Evolutionary conservation across 306 rosid species (phyloP).

Genomic region (Phaseolus lunatus): DNA sequence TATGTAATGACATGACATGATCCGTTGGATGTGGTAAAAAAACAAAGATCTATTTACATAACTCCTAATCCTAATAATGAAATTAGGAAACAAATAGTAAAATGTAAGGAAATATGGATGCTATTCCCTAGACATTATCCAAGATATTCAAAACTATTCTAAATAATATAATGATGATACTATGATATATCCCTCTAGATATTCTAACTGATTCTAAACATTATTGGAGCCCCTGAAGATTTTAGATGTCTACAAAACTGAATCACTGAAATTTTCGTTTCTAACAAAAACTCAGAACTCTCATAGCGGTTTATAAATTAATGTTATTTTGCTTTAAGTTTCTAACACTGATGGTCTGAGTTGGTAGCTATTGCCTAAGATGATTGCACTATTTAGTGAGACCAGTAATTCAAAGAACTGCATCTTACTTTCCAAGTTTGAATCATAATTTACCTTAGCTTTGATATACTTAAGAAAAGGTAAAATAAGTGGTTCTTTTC

Average conservation of each 20-base stretch:
- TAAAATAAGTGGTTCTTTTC: neutral
- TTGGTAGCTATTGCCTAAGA: neutral
- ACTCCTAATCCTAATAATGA: neutral
- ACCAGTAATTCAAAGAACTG: slow-evolving; percentile 1
- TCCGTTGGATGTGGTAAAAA: neutral
- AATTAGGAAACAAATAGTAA: neutral
- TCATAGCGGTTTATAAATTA: neutral
- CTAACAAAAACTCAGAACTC: neutral
- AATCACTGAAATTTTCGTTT: neutral
- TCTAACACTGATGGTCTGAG: neutral
- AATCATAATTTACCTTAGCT: neutral
- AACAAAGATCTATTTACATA: neutral
- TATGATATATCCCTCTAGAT: neutral
- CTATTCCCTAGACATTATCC: neutral
- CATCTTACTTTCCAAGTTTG: neutral
- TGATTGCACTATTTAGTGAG: slow-evolving; percentile 20
- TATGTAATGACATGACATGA: neutral
- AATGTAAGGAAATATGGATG: neutral
- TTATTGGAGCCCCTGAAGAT: neutral
- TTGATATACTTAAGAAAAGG: neutral
- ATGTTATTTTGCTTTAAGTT: neutral
- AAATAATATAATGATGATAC: neutral
- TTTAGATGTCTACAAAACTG: neutral
- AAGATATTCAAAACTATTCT: neutral
- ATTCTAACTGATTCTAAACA: neutral